Conservation (phyloP, 331 rosid species). For the Quercus phellos region DNA sequence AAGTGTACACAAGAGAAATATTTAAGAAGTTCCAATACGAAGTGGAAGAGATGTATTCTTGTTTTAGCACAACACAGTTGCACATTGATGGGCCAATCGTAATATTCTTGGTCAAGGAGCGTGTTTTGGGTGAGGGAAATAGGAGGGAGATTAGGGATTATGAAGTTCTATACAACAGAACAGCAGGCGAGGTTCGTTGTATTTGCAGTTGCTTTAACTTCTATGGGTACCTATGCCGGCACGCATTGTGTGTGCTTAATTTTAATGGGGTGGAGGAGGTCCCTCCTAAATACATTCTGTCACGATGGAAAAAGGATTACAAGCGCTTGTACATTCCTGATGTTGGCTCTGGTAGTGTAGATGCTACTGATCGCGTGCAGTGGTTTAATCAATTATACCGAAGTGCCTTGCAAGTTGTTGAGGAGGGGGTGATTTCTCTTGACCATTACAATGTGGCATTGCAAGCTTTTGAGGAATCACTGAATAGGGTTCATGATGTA, state of each 20-base stretch:
- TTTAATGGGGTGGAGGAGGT: slow-evolving; percentile 93
- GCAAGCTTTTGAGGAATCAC: slow-evolving; percentile 72
- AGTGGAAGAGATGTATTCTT: slow-evolving; percentile 91
- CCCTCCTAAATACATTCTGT: slow-evolving; percentile 60
- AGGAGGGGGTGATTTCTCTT: slow-evolving; percentile 74
- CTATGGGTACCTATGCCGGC: slow-evolving; percentile 85
- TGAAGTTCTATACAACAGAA: slow-evolving; percentile 83
- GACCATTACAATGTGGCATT: slow-evolving; percentile 75
- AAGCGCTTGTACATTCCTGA: slow-evolving; percentile 63
- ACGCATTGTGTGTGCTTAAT: slow-evolving; percentile 77
- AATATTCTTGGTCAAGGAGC: slow-evolving; percentile 90
- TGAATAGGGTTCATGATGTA: slow-evolving; percentile 69
- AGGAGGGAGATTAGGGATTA: slow-evolving; percentile 70
- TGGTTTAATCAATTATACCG: slow-evolving; percentile 64
- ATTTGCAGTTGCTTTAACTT: slow-evolving; percentile 89
- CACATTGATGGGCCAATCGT: slow-evolving; percentile 75
- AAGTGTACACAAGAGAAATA: slow-evolving; percentile 62
- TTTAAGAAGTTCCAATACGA: slow-evolving; percentile 77
- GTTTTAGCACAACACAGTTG: slow-evolving; percentile 79
- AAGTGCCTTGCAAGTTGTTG: slow-evolving; percentile 82
- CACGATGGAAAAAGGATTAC: slow-evolving; percentile 90
- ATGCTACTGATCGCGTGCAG: slow-evolving; percentile 43
- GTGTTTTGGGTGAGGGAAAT: slow-evolving; percentile 68
- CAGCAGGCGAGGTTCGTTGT: slow-evolving; percentile 90
- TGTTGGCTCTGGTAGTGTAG: slow-evolving; percentile 24